A percentile compares a stretch with the other conserved stretches of the same genome.
These are phyloP conservation scores for Helianthus annuus DNA, from an alignment of 129 eudicot species.

Conservation along the genomic window HanXRQr2.0-SUNRISE NC_035433.2:127156565-127157064, in stretches of 20 bases:
- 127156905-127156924: slow-evolving; percentile 70
- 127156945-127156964: slow-evolving; percentile 56
- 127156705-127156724: not conserved
- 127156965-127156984: slow-evolving; percentile 71
- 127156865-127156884: slow-evolving; percentile 22
- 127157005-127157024: slow-evolving; percentile 52
- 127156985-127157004: slow-evolving; percentile 50
- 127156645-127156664: too few species aligned
- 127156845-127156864: slow-evolving; percentile 71
- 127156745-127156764: slow-evolving; percentile 53
- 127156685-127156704: not conserved
- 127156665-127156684: too few species aligned
- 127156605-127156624: too few species aligned
- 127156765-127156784: slow-evolving; percentile 45
- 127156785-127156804: slow-evolving; percentile 74
- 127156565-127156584: too few species aligned
- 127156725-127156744: slow-evolving; percentile 76
- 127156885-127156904: slow-evolving; percentile 39
- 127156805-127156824: slow-evolving; percentile 40
- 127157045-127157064: slow-evolving; percentile 60
- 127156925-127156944: slow-evolving; percentile 54
- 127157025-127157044: slow-evolving; percentile 89
- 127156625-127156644: too few species aligned
- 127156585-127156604: too few species aligned
- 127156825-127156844: slow-evolving; percentile 32